Evolutionary conservation across 257 asterid species (phyloP).

Genomic region (Nicotiana attenuata): DNA sequence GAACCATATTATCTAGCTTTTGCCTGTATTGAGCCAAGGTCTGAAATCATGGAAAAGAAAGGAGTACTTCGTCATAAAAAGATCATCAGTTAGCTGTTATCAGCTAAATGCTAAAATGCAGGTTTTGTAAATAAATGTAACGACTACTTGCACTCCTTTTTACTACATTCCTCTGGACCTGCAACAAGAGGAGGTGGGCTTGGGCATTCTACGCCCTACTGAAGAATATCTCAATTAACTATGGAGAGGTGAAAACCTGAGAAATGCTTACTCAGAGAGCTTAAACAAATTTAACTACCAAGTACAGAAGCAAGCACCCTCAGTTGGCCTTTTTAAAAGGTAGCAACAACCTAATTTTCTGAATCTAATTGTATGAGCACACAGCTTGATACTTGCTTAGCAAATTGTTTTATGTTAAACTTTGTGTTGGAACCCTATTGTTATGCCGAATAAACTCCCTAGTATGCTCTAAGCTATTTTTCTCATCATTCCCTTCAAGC

Average conservation of each 20-base stretch:
- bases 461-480: neutral
- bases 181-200: neutral
- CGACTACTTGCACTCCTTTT: neutral
- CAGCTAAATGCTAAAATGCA: neutral
- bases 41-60: conserved; percentile 39
- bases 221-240: neutral
- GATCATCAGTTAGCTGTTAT: neutral
- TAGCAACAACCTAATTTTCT: neutral
- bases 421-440: neutral
- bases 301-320: neutral
- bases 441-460: neutral
- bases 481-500: neutral
- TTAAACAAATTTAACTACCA: neutral
- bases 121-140: neutral
- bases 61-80: neutral
- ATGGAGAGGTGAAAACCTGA: neutral
- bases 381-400: neutral
- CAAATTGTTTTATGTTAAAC: neutral
- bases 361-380: neutral
- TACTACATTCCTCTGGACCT: neutral
- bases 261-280: neutral
- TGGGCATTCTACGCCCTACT: neutral
- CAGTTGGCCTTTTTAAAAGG: neutral
- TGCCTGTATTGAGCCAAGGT: conserved; percentile 82
- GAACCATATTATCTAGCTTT: conserved; percentile 70